Evolutionary conservation across 73 alveolate species (phyloP), one percentile per base, ranked within the genome.

Genomic region (Paramecium sonneborni): DNA sequence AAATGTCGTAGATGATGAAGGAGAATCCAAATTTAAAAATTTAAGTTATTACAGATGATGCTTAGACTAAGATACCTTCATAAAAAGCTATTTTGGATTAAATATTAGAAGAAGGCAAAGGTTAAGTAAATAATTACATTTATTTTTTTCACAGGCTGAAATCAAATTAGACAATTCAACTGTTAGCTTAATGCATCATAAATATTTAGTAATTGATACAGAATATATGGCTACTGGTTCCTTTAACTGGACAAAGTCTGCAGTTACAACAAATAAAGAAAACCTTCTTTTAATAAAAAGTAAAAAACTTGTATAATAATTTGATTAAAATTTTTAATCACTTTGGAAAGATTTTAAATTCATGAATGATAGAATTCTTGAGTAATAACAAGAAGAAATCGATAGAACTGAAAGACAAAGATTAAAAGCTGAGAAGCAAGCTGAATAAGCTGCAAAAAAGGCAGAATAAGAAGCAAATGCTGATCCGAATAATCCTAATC

Each of bases 111-210:
- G 95, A 92, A 95, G 97, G 93, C 69, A 96, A 85, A 39, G 56
- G 85, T 98, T 99, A 24, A 76, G 96, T 76, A 99, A 97, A 87
- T 46, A 35, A 97, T 37, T 93, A 93, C 85, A 92, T 67, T 92
- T 93, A 97, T 69, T 97, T 96, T 52, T 93, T 93, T 12, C 86
- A 56, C n/a, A 98, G 99, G 28, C 93, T 97, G 55, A 97, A 97
- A 90, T 96, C 76, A 96, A 97, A 93, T 96, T 98, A n/a, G 99
- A 97, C 92, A 69, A 94, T 89, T 92, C 92, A 67, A 96, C 94
- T 1, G 95, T 86, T 94, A 96, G 82, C 93, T 99, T 97, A 92
- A 98, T 98, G 99, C 99, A 98, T 85, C 94, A 98, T 90, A 98
- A 98, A 90, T 98, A 96, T 93, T 98, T 96, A 28, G 93, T 98